Conservation (phyloP, 1,284 basidiomycete genomes). For the Mycosarcoma mackinlayi region DNA sequence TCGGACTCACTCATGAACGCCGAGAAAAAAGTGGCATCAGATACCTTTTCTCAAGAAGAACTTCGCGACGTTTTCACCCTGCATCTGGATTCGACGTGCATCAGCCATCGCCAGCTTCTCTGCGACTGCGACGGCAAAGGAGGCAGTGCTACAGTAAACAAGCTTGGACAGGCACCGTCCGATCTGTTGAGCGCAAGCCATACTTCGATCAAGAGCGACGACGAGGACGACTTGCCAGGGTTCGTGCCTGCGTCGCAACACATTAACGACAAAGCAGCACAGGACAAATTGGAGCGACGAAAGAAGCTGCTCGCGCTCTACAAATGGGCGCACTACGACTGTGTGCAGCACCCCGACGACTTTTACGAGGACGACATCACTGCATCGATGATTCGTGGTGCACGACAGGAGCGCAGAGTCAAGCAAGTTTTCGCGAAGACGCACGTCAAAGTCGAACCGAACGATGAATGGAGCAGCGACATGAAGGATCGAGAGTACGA, state of each 20-base stretch:
- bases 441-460: constrained; percentile 17
- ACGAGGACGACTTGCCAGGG: constrained; percentile 33
- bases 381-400: constrained; percentile 17
- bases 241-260: constrained; percentile 58
- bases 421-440: background rate
- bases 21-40: constrained; percentile 50
- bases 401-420: background rate
- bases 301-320: constrained; percentile 82
- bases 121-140: constrained; percentile 64
- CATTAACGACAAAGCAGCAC: constrained; percentile 19
- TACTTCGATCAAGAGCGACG: constrained; percentile 19
- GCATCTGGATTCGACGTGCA: constrained; percentile 81
- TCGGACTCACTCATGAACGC: constrained; percentile 72
- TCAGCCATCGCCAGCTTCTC: constrained; percentile 79
- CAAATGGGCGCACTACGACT: constrained; percentile 86
- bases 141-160: constrained; percentile 5
- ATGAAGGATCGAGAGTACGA: constrained; percentile 38
- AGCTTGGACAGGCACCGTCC: background rate
- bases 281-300: constrained; percentile 73
- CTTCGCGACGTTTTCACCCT: constrained; percentile 86
- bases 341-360: constrained; percentile 37
- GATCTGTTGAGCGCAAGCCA: constrained; percentile 7
- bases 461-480: constrained; percentile 29
- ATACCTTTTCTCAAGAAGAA: constrained; percentile 61
- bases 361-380: constrained; percentile 41